phyloP scores from a whole-genome alignment of 2,329 filamentous ascomycete genomes.

The Colletotrichum tofieldiae region DNA sequence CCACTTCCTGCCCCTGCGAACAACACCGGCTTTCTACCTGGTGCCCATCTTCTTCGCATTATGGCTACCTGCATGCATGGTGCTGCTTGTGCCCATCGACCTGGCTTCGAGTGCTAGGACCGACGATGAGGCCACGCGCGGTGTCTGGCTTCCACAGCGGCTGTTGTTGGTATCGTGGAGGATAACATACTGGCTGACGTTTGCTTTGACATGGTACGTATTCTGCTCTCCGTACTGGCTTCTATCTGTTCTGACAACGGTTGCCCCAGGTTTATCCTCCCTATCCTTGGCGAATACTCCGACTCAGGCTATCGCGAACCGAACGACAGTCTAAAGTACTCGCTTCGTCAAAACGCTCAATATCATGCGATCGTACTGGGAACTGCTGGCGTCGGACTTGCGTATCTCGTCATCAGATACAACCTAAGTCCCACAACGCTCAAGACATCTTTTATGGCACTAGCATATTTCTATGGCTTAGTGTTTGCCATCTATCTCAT shows the following conservation, averaged over 20 bases:
- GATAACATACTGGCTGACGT: constrained; percentile 97
- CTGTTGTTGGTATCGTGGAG: constrained; percentile 91
- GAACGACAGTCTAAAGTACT: constrained; percentile 85
- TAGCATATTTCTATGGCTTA: constrained; percentile 95
- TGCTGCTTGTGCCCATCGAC: constrained; percentile 95
- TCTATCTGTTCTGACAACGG: constrained; percentile 25
- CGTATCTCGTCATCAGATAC: constrained; percentile 88
- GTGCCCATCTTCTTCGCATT: constrained; percentile 97
- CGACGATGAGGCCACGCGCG: constrained; percentile 79
- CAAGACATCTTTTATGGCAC: constrained; percentile 90
- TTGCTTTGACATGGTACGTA: constrained; percentile 89
- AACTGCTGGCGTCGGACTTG: constrained; percentile 78
- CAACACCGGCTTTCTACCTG: constrained; percentile 90
- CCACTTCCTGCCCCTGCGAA: constrained; percentile 90
- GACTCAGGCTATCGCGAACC: constrained; percentile 94
- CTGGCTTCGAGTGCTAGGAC: constrained; percentile 87
- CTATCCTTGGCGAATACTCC: constrained; percentile 93
- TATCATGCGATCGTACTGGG: constrained; percentile 88
- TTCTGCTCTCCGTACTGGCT: not conserved
- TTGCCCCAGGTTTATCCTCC: constrained; percentile 82
- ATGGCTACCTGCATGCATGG: constrained; percentile 90
- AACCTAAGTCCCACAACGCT: constrained; percentile 81
- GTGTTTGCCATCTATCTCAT: constrained; percentile 95
- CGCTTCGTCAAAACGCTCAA: constrained; percentile 87
- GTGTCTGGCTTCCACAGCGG: constrained; percentile 88